Evolutionary conservation across 129 eudicot species (phyloP).

Genomic region (Escallonia rubra): DNA sequence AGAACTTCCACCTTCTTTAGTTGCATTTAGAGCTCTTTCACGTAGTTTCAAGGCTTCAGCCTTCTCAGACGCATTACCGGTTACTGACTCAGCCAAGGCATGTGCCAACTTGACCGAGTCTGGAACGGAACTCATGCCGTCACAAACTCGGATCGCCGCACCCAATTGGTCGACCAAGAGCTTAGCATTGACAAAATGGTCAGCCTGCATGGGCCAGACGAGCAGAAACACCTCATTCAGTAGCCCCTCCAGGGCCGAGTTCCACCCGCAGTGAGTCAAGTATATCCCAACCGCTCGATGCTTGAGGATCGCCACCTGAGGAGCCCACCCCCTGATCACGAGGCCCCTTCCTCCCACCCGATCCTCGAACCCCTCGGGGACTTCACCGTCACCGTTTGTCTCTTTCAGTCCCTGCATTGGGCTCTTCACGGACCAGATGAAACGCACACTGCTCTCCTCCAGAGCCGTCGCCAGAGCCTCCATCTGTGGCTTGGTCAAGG

Average conservation of each 20-base stretch:
- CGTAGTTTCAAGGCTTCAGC: neutral
- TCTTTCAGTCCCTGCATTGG: neutral
- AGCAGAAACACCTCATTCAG: conserved; percentile 12
- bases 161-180: conserved; percentile 7
- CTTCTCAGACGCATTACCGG: neutral
- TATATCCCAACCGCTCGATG: conserved; percentile 8
- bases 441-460: neutral
- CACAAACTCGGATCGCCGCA: conserved; percentile 9
- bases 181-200: conserved; percentile 17
- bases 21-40: neutral
- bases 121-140: neutral
- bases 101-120: conserved; percentile 6
- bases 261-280: conserved; percentile 27
- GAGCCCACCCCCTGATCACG: conserved; percentile 21
- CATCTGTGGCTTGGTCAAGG: conserved; percentile 3
- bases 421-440: conserved; percentile 2
- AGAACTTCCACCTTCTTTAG: neutral
- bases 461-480: conserved; percentile 5
- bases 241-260: conserved; percentile 21
- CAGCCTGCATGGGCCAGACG: conserved; percentile 18
- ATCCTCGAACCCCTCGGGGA: neutral
- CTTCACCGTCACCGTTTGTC: neutral
- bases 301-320: conserved; percentile 8
- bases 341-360: neutral
- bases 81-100: conserved; percentile 1